Conservation (phyloP, 2,329 filamentous ascomycete species). For the Pyricularia sp. region DNA sequence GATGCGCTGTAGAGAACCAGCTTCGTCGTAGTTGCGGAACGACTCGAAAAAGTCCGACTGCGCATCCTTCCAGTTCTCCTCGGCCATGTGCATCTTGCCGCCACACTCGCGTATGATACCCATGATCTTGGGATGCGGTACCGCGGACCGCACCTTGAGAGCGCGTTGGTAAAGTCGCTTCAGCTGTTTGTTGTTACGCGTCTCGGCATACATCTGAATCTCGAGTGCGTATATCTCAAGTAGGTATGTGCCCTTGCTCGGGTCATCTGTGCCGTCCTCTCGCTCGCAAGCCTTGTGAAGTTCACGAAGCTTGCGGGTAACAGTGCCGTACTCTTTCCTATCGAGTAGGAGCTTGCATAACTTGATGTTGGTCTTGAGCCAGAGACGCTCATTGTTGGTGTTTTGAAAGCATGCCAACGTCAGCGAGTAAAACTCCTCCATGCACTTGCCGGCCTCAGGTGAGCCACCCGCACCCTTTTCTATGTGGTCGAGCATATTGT, state of each 20-base stretch:
- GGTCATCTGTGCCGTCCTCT: slow-evolving; percentile 80
- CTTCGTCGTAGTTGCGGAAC: slow-evolving; percentile 98
- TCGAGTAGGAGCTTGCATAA: slow-evolving; percentile 85
- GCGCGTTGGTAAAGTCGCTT: slow-evolving; percentile 89
- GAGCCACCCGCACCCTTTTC: slow-evolving; percentile 71
- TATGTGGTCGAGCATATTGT: slow-evolving; percentile 97
- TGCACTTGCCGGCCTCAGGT: slow-evolving; percentile 64
- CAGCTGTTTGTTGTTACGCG: slow-evolving; percentile 92
- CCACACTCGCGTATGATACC: slow-evolving; percentile 97
- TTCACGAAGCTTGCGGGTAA: slow-evolving; percentile 77
- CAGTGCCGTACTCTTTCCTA: slow-evolving; percentile 73
- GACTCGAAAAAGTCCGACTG: slow-evolving; percentile 98
- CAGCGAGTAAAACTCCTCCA: slow-evolving; percentile 91
- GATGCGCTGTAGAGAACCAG: slow-evolving; percentile 89
- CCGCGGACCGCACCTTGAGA: slow-evolving; percentile 86
- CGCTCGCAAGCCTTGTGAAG: slow-evolving; percentile 82
- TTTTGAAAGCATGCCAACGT: slow-evolving; percentile 93
- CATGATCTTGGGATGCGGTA: slow-evolving; percentile 98
- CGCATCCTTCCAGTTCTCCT: slow-evolving; percentile 97
- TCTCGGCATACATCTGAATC: slow-evolving; percentile 98
- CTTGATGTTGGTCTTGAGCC: slow-evolving; percentile 98
- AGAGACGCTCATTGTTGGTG: slow-evolving; percentile 93
- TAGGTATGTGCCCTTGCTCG: slow-evolving; percentile 92
- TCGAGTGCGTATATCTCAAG: slow-evolving; percentile 94
- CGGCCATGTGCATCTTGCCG: slow-evolving; percentile 99